Conservation (phyloP, 2,329 filamentous ascomycete genomes). For the Fusarium goolgardi region DNA sequence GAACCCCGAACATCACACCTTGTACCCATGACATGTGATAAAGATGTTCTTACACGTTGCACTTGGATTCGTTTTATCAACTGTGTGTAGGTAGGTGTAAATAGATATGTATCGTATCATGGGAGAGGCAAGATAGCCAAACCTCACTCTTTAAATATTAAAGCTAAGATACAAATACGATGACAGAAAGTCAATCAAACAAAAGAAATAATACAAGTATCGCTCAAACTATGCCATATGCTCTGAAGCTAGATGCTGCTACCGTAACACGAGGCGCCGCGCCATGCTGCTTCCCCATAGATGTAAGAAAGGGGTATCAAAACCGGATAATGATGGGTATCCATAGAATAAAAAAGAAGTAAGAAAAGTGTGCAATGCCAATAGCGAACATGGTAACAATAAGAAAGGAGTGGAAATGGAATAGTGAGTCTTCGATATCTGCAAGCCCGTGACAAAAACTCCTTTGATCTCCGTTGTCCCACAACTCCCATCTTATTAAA, state of each 20-base stretch:
- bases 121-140: constrained; percentile 9
- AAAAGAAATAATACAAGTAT: constrained; percentile 21
- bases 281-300: constrained; percentile 38
- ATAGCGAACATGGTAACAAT: constrained; percentile 10
- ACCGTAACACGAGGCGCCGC: constrained; percentile 34
- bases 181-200: constrained; percentile 14
- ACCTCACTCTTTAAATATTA: constrained; percentile 30
- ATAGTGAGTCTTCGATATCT: constrained; percentile 9
- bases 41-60: constrained; percentile 14
- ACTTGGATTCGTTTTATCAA: constrained; percentile 17
- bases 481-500: background rate
- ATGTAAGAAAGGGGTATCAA: constrained; percentile 46
- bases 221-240: constrained; percentile 31
- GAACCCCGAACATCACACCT: background rate
- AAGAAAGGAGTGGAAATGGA: background rate
- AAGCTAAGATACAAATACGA: constrained; percentile 26
- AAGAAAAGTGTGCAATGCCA: background rate
- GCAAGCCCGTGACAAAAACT: constrained; percentile 19
- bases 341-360: constrained; percentile 15
- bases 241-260: constrained; percentile 42
- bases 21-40: background rate
- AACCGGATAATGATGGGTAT: constrained; percentile 30
- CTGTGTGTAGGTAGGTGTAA: constrained; percentile 33
- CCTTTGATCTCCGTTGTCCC: constrained; percentile 3
- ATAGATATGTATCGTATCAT: constrained; percentile 12